phyloP scores from a whole-genome alignment of 2,329 filamentous ascomycete species.

The Cordyceps fumosorosea region DNA sequence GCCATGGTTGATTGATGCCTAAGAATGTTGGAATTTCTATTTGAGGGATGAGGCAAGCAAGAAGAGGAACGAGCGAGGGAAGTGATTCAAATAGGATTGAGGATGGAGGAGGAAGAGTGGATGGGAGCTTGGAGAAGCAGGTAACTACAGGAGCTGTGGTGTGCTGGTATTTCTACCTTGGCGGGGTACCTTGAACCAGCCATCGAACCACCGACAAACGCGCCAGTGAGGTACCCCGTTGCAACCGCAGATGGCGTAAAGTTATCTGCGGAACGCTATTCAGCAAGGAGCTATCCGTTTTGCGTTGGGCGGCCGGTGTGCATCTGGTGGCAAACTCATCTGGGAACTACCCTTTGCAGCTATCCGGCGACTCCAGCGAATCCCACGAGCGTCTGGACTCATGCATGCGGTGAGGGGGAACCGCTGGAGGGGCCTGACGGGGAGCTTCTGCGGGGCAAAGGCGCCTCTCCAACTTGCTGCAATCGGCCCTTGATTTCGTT shows the following conservation, averaged over 20 bases:
- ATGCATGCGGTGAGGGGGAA: background rate
- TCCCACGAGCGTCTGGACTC: slow-evolving; percentile 2
- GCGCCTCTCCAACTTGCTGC: background rate
- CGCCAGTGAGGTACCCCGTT: background rate
- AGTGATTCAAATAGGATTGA: background rate
- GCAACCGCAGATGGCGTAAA: no score
- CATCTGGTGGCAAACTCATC: background rate
- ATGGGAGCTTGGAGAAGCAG: background rate
- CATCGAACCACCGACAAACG: slow-evolving; percentile 1
- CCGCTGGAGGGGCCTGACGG: background rate
- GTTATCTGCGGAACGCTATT: no score
- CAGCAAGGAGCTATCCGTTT: background rate
- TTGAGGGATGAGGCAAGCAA: background rate
- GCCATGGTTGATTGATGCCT: slow-evolving; percentile 22
- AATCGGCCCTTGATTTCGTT: slow-evolving; percentile 9
- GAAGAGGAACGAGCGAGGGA: background rate
- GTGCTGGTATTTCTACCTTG: background rate
- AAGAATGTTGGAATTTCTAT: background rate
- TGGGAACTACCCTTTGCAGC: background rate
- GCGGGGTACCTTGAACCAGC: background rate
- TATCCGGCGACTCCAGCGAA: background rate
- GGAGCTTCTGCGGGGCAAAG: background rate
- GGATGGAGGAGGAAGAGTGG: background rate
- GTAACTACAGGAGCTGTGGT: background rate
- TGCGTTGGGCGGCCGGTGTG: background rate